phyloP scores from a whole-genome alignment of 2,329 filamentous ascomycete species.

The Dothideomycetidae sp. region DNA sequence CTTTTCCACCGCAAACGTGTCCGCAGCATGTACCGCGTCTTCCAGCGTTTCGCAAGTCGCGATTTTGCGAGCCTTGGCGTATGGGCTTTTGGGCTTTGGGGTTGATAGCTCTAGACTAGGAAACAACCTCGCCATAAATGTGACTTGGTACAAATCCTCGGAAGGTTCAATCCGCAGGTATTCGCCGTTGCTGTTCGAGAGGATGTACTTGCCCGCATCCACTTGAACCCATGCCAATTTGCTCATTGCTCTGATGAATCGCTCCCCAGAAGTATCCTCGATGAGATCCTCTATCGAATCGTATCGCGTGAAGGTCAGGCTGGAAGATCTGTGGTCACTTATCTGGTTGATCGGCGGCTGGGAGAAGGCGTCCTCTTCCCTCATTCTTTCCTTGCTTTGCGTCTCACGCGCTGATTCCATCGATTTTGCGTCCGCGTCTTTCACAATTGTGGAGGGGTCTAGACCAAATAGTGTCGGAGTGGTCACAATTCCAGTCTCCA shows the following conservation, averaged over 20 bases:
- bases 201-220: conserved; percentile 53
- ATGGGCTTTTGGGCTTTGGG: conserved; percentile 38
- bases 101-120: conserved; percentile 7
- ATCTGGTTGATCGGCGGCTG: conserved; percentile 2
- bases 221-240: conserved; percentile 71
- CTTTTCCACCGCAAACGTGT: conserved; percentile 39
- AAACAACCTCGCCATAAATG: conserved; percentile 29
- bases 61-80: conserved; percentile 53
- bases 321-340: conserved; percentile 17
- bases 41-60: conserved; percentile 51
- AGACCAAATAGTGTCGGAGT: conserved; percentile 88
- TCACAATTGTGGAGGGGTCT: conserved; percentile 64
- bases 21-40: conserved; percentile 69
- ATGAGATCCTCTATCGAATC: conserved; percentile 85
- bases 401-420: conserved; percentile 42
- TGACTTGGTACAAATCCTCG: conserved; percentile 23
- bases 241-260: conserved; percentile 64
- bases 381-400: conserved; percentile 27
- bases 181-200: conserved; percentile 47
- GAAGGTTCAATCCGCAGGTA: conserved; percentile 41
- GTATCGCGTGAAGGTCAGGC: conserved; percentile 76
- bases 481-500: conserved; percentile 73
- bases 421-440: conserved; percentile 48
- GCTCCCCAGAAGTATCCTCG: conserved; percentile 63
- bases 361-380: conserved; percentile 24